phyloP scores from a whole-genome alignment of 768 basidiomycete genomes.

The Cyathus striatus region DNA sequence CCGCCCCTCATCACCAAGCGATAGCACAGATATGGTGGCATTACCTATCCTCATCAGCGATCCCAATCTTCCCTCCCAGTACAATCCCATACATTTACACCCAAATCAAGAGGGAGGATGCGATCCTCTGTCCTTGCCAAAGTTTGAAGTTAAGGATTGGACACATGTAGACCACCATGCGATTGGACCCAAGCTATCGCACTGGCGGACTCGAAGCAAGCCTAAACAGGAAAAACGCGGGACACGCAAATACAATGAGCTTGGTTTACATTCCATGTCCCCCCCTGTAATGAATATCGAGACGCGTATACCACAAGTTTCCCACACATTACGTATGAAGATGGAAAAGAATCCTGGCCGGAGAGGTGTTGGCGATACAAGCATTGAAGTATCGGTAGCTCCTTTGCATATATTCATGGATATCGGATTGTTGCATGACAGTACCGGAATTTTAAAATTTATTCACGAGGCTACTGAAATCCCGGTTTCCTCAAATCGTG shows the following conservation, averaged over 20 bases:
- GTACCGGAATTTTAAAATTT: slow-evolving; percentile 39
- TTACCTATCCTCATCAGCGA: slow-evolving; percentile 76
- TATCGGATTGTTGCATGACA: slow-evolving; percentile 37
- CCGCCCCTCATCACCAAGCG: slow-evolving; percentile 10
- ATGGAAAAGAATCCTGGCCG: background rate
- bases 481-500: background rate
- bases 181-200: slow-evolving; percentile 49
- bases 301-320: background rate
- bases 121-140: slow-evolving; percentile 34
- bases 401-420: slow-evolving; percentile 82
- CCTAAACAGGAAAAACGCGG: slow-evolving; percentile 16
- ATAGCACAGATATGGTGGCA: slow-evolving; percentile 24
- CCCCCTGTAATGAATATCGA: too few relatives aligned
- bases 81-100: slow-evolving; percentile 37
- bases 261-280: background rate
- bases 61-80: slow-evolving; percentile 56
- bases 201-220: slow-evolving; percentile 52
- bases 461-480: slow-evolving; percentile 30
- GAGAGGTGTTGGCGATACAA: slow-evolving; percentile 9
- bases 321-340: background rate
- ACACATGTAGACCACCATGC: slow-evolving; percentile 34
- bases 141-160: slow-evolving; percentile 62
- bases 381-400: slow-evolving; percentile 38
- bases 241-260: slow-evolving; percentile 5
- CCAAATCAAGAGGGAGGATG: slow-evolving; percentile 27